These are phyloP conservation scores for Nannochloropsis salina DNA, from an alignment of 108 stramenopile genomes.

Conservation along the genomic window DNA sequence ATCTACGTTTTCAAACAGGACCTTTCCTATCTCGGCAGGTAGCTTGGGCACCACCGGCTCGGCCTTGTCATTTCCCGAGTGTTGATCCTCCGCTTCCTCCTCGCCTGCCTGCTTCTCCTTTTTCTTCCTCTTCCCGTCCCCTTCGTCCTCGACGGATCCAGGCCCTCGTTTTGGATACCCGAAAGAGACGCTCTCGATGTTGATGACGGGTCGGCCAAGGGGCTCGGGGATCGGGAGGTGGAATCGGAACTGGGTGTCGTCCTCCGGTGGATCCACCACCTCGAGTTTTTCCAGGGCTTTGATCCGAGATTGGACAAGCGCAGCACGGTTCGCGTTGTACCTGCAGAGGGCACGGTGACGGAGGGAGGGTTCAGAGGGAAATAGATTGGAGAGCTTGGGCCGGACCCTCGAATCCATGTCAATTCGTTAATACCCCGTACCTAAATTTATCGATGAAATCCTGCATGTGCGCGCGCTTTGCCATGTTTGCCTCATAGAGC, in stretches of 20 bases:
- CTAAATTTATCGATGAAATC: conserved; percentile 94
- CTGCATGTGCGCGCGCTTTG: conserved; percentile 94
- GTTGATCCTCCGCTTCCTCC: not conserved
- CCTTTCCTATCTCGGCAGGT: not conserved
- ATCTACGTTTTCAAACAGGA: conserved; percentile 82
- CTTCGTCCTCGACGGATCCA: conserved; percentile 16
- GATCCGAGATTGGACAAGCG: conserved; percentile 92
- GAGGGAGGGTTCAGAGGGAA: not conserved
- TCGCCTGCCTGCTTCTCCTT: not conserved
- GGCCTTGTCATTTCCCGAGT: not conserved
- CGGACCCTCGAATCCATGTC: not conserved
- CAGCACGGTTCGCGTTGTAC: conserved; percentile 81
- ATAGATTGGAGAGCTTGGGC: not conserved
- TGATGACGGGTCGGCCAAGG: conserved; percentile 81
- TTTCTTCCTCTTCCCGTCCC: not conserved
- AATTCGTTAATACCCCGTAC: not conserved
- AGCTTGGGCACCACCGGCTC: not conserved
- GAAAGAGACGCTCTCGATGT: conserved; percentile 90
- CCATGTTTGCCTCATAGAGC: conserved; percentile 82
- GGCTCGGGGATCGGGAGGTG: conserved; percentile 80
- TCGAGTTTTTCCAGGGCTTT: conserved; percentile 82
- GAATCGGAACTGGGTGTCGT: conserved; percentile 58
- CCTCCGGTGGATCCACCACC: not conserved
- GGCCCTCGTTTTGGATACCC: conserved; percentile 69
- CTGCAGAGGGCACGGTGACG: conserved; percentile 20